Evolutionary conservation across 495 filamentous ascomycete genomes (phyloP).

Genomic region (Aspergillus asperescens): DNA sequence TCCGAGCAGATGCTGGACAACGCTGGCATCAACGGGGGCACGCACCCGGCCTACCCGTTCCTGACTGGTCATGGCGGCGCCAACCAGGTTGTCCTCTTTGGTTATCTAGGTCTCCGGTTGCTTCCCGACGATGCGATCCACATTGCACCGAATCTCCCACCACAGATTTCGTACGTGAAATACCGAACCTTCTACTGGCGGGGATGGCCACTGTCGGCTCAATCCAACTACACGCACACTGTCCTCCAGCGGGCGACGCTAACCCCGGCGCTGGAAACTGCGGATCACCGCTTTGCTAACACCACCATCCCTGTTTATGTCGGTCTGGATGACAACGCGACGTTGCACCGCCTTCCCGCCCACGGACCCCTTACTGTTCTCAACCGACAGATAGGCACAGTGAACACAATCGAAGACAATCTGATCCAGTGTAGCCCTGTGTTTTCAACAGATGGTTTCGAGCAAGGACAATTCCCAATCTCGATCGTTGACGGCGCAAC

Average conservation of each 20-base stretch:
- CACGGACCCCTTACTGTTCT: slow-evolving; percentile 50
- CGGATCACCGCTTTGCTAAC: slow-evolving; percentile 44
- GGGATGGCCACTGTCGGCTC: slow-evolving; percentile 57
- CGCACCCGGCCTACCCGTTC: slow-evolving; percentile 62
- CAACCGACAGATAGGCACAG: slow-evolving; percentile 49
- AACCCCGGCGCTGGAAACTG: slow-evolving; percentile 33
- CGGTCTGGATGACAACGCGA: slow-evolving; percentile 31
- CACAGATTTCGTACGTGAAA: slow-evolving; percentile 55
- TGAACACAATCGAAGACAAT: slow-evolving; percentile 52
- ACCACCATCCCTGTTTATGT: slow-evolving; percentile 48
- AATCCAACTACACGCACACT: slow-evolving; percentile 62
- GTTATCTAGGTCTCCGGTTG: slow-evolving; percentile 56
- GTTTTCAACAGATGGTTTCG: slow-evolving; percentile 42
- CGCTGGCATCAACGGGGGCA: slow-evolving; percentile 58
- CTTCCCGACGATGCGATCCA: slow-evolving; percentile 48
- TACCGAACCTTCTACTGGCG: slow-evolving; percentile 69
- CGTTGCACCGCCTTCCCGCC: slow-evolving; percentile 44
- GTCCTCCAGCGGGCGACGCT: slow-evolving; percentile 46
- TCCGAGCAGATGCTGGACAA: slow-evolving; percentile 69
- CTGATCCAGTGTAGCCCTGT: slow-evolving; percentile 62
- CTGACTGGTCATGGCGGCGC: slow-evolving; percentile 62
- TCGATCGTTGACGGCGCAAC: slow-evolving; percentile 64
- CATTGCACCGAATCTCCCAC: slow-evolving; percentile 55
- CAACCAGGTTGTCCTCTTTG: slow-evolving; percentile 56
- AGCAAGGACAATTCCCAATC: slow-evolving; percentile 67